Percentiles rank a stretch among this genome's conserved stretches.
phyloP scores from a whole-genome alignment of 2,329 filamentous ascomycete genomes.

The Cladosporium sp. region DNA sequence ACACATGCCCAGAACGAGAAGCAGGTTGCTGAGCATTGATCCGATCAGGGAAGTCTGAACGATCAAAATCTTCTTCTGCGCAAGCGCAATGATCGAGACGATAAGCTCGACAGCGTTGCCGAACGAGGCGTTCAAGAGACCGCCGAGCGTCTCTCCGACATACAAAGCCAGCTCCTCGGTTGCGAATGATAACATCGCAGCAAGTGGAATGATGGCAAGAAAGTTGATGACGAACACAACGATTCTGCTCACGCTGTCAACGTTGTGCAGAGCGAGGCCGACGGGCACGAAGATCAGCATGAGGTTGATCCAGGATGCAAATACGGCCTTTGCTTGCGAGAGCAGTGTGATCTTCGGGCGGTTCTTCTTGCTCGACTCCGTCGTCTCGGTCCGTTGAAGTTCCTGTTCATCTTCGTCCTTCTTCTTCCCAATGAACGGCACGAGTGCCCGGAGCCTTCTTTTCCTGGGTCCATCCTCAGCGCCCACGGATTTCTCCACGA shows the following conservation, averaged over 20 bases:
- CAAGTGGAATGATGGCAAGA: conserved; percentile 83
- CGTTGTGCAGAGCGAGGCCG: conserved; percentile 63
- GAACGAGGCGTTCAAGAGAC: conserved; percentile 83
- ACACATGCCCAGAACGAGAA: conserved; percentile 84
- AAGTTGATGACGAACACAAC: conserved; percentile 80
- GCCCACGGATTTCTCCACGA: conserved; percentile 10
- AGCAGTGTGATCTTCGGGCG: conserved; percentile 25
- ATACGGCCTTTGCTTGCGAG: conserved; percentile 62
- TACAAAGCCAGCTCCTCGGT: conserved; percentile 83
- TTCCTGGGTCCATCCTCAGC: conserved; percentile 13
- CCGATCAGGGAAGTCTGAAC: conserved; percentile 91
- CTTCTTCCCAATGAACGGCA: conserved; percentile 19
- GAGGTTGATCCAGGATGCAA: conserved; percentile 83
- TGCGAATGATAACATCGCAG: conserved; percentile 77
- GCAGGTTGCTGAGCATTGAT: conserved; percentile 82
- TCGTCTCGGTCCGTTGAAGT: conserved; percentile 13
- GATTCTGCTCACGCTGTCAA: conserved; percentile 52
- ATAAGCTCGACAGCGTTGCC: conserved; percentile 50
- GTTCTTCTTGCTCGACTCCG: conserved; percentile 22
- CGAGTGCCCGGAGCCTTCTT: conserved; percentile 21
- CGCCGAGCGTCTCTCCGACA: conserved; percentile 75
- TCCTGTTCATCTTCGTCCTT: conserved; percentile 15
- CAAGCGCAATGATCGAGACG: conserved; percentile 76
- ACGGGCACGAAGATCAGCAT: conserved; percentile 71
- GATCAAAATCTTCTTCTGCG: conserved; percentile 68